A percentile compares a stretch with the other conserved stretches of the same genome.
Evolutionary conservation across 208 protist species (phyloP).

Genomic region (Vickermania spadyakhi): DNA sequence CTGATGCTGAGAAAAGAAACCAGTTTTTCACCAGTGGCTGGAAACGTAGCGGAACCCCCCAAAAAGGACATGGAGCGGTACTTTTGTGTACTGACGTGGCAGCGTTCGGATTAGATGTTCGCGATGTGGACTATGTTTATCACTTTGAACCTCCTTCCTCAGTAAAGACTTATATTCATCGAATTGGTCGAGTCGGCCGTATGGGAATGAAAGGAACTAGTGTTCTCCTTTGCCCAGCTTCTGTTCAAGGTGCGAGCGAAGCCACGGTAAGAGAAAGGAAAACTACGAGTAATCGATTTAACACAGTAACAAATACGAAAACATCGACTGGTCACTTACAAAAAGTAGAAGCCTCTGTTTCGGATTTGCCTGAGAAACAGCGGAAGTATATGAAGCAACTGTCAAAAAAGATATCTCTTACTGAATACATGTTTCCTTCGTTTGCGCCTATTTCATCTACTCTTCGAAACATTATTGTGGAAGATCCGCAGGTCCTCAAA

Average conservation of each 20-base stretch:
- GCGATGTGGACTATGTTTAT: conserved; percentile 90
- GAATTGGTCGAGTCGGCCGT: conserved; percentile 81
- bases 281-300: conserved; percentile 43
- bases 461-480: conserved; percentile 58
- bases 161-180: conserved; percentile 80
- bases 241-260: conserved; percentile 7
- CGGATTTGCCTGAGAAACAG: conserved; percentile 22
- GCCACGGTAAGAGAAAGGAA: conserved; percentile 46
- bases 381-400: conserved; percentile 50
- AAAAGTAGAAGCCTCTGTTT: conserved; percentile 13
- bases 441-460: conserved; percentile 72
- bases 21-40: conserved; percentile 67
- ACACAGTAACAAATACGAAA: conserved; percentile 78
- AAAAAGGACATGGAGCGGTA: conserved; percentile 68
- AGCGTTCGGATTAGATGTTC: conserved; percentile 85
- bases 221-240: conserved; percentile 68
- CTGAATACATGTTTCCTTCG: conserved; percentile 54
- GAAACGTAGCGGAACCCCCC: conserved; percentile 51
- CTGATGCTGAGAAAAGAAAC: conserved; percentile 63
- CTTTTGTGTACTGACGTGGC: conserved; percentile 86
- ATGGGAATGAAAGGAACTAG: conserved; percentile 86
- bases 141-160: conserved; percentile 83
- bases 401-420: conserved; percentile 25
- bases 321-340: conserved; percentile 44
- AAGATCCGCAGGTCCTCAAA: conserved; percentile 41